Evolutionary conservation across 192 early-diverging fungal genomes (phyloP).

Genomic region (Diversispora epigaea): DNA sequence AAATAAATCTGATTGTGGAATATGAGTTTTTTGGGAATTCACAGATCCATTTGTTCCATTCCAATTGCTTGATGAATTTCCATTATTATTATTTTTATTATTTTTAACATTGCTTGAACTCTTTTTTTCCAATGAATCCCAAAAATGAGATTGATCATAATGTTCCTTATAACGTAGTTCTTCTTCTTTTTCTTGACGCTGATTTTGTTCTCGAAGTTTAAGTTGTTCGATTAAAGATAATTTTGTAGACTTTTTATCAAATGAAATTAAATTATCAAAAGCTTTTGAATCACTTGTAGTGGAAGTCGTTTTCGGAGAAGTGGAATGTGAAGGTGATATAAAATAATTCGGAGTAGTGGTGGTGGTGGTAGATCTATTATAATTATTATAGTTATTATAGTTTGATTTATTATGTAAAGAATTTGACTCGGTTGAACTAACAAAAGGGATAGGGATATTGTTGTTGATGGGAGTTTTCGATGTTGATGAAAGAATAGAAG

Average conservation of each 20-base stretch:
- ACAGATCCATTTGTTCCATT: no score
- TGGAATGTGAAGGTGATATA: not conserved
- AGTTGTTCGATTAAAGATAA: slow-evolving; percentile 5
- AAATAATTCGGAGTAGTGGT: not conserved
- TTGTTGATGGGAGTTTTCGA: no score
- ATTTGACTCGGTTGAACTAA: no score
- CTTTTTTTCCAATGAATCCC: slow-evolving; percentile 18
- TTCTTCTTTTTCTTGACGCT: slow-evolving; percentile 11
- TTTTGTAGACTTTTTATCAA: slow-evolving; percentile 7
- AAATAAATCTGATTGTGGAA: not conserved
- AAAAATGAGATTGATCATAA: slow-evolving; percentile 15
- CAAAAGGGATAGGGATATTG: no score
- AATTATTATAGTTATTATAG: no score
- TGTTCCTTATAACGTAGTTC: not conserved
- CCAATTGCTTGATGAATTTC: no score
- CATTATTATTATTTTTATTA: not conserved
- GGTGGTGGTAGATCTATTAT: no score
- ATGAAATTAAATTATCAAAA: slow-evolving; percentile 2
- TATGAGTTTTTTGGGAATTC: not conserved
- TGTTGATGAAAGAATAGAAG: no score
- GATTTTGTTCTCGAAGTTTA: slow-evolving; percentile 16
- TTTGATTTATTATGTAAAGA: no score
- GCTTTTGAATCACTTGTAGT: not conserved
- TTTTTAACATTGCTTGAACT: not conserved
- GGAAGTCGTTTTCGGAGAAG: not conserved